phyloP scores from a whole-genome alignment of 352 stramenopile genomes.

The Lagenidium giganteum region DNA sequence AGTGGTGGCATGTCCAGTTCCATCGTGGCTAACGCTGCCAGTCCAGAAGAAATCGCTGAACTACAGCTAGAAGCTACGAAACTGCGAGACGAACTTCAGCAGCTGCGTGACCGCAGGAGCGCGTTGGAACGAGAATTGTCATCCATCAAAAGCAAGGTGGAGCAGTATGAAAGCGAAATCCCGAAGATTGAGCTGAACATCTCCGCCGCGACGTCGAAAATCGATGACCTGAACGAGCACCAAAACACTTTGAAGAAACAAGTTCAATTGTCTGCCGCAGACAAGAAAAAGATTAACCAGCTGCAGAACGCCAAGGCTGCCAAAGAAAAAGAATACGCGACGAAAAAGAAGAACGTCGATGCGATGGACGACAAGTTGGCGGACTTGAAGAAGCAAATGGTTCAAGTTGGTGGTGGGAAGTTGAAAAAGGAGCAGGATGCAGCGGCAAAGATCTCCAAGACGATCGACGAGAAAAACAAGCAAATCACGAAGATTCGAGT shows the following conservation, averaged over 20 bases:
- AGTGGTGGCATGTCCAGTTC: conserved; percentile 92
- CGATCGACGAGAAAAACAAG: conserved; percentile 88
- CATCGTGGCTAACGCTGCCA: conserved; percentile 37
- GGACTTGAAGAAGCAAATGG: conserved; percentile 92
- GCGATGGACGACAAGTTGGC: conserved; percentile 78
- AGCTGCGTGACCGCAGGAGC: conserved; percentile 56
- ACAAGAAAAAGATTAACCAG: conserved; percentile 82
- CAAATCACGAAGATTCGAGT: conserved; percentile 83
- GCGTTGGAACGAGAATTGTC: conserved; percentile 84
- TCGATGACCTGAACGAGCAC: conserved; percentile 55
- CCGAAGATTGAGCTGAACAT: conserved; percentile 89
- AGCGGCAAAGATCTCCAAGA: conserved; percentile 69
- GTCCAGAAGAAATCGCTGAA: conserved; percentile 48
- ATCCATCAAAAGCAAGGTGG: conserved; percentile 81
- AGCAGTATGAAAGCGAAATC: conserved; percentile 85
- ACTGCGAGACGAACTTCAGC: conserved; percentile 45
- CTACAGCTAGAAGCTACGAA: conserved; percentile 53
- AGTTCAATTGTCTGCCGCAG: conserved; percentile 80
- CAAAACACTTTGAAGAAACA: conserved; percentile 79
- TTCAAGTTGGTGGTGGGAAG: conserved; percentile 92
- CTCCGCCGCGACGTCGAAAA: conserved; percentile 50
- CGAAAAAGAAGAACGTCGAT: conserved; percentile 57
- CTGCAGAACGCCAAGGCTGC: conserved; percentile 80
- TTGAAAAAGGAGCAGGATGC: conserved; percentile 93
- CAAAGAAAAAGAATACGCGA: conserved; percentile 86